Base-by-base conservation (phyloP, 1,139 yeast genomes). In the Saccharomyces hybrid region DNA sequence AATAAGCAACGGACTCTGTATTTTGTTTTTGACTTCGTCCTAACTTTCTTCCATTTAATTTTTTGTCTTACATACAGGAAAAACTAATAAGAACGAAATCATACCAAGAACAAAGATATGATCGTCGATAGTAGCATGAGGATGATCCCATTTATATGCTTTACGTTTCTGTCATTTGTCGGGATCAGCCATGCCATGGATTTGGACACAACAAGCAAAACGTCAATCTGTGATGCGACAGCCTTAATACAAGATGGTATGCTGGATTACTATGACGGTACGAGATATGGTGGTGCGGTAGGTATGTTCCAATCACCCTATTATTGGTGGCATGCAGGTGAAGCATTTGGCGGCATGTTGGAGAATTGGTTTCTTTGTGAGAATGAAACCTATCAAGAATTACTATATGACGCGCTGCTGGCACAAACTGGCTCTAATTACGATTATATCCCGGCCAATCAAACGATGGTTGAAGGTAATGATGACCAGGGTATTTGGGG, bases 401-500 rank as follows among this genome's bases (percentile, higher is more conserved):
- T 73, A 52, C 70, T 82, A 25, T 71, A 66, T 54, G 74, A 78
- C 46, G 85, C 86, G 1, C 66, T 83, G 58, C 61, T 74, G 48
- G 78, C 79, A 57, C 88, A 83, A 63, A 76, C 83, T 1, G 87
- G 87, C 30, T 68, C 69, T 1, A 68, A 77, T 57, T 75, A 69
- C 61, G 77, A 82, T 65, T 82, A 79, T 61, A 78, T 82, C 61
- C 86, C 87, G 13, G 63, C 73, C 1, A 82, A 82, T 61, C 86
- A 81, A 67, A 75, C 83, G 6, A 75, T 79, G 73, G 80, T 82
- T 23, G 86, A 82, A 67, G 88, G 87, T 66, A 83, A 83, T 67
- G 88, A 83, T 75, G 88, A 83, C 71, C 87, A 83, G 72, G 86
- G 86, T 57, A 82, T 83, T 50, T 83, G 88, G 88, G 86, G 85